These are phyloP conservation scores for Lentithecium fluviatile DNA, from an alignment of 495 filamentous ascomycete genomes.

Conservation along the genomic window DNA sequence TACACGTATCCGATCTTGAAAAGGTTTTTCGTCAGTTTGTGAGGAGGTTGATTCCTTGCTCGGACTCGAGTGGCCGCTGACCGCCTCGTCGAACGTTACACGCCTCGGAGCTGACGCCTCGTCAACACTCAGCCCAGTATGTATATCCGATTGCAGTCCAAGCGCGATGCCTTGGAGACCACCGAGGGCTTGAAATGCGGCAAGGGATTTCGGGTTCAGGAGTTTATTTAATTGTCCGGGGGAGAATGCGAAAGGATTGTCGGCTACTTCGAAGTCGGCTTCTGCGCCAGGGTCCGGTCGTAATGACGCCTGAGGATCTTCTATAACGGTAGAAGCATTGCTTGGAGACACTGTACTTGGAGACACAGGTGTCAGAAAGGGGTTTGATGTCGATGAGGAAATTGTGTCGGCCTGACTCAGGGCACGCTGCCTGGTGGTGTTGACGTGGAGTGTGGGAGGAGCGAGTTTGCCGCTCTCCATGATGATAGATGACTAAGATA, in stretches of 20 bases:
- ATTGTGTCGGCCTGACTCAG: not conserved
- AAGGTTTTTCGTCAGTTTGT: constrained; percentile 43
- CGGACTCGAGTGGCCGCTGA: constrained; percentile 34
- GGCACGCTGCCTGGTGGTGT: not conserved
- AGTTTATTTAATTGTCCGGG: constrained; percentile 79
- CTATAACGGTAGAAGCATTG: not conserved
- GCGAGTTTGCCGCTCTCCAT: not conserved
- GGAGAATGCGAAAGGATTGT: constrained; percentile 80
- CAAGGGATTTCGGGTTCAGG: constrained; percentile 75
- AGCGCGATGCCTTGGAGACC: constrained; percentile 73
- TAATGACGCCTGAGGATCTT: constrained; percentile 37
- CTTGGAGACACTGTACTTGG: not conserved
- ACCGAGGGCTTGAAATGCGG: constrained; percentile 74
- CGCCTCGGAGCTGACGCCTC: constrained; percentile 62
- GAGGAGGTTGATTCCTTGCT: not conserved
- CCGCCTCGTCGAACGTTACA: constrained; percentile 67
- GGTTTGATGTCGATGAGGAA: not conserved
- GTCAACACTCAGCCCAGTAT: constrained; percentile 71
- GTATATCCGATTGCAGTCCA: constrained; percentile 68
- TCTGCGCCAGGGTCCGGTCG: constrained; percentile 69
- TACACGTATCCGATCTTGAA: constrained; percentile 63
- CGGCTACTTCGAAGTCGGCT: constrained; percentile 66
- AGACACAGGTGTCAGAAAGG: not conserved
- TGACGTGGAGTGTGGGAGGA: not conserved
- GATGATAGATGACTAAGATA: not conserved